These are phyloP conservation scores for Malassezia arunalokei DNA, from an alignment of 1,284 basidiomycete genomes.

Conservation along the genomic window DNA sequence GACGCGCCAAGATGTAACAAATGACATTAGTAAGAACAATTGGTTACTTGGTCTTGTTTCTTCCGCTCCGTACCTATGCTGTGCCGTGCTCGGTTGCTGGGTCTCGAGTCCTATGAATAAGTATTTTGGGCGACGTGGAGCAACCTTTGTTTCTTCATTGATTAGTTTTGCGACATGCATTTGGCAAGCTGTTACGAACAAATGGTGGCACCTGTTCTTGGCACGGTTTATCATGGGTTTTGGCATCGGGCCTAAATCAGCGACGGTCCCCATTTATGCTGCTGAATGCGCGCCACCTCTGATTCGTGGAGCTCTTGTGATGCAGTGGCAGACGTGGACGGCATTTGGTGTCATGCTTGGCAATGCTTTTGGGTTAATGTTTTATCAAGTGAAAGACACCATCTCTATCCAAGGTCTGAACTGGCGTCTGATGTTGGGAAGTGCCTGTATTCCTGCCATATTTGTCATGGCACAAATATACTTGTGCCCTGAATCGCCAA, in stretches of 20 bases:
- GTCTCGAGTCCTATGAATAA: conserved; percentile 61
- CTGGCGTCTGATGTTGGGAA: conserved; percentile 24
- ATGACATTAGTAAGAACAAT: conserved; percentile 46
- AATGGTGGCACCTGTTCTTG: conserved; percentile 59
- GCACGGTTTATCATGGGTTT: conserved; percentile 59
- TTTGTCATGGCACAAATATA: conserved; percentile 19
- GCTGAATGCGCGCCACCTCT: conserved; percentile 52
- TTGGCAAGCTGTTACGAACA: conserved; percentile 60
- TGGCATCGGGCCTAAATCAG: conserved; percentile 59
- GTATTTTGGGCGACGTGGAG: conserved; percentile 58
- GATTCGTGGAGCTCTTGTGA: conserved; percentile 64
- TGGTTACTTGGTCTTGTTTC: conserved; percentile 66
- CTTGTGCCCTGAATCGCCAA: conserved; percentile 31
- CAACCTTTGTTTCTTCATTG: conserved; percentile 58
- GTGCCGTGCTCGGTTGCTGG: conserved; percentile 52
- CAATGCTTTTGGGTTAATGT: conserved; percentile 39
- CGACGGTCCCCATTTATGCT: conserved; percentile 50
- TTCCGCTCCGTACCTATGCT: conserved; percentile 56
- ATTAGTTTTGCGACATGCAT: conserved; percentile 57
- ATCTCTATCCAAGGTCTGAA: not conserved
- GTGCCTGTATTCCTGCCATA: conserved; percentile 8
- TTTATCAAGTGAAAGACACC: conserved; percentile 9
- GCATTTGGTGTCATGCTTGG: conserved; percentile 63
- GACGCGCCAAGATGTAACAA: not conserved
- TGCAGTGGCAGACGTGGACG: conserved; percentile 62